phyloP scores from a whole-genome alignment of 108 stramenopile genomes.

The Cyclotella choctawhatcheeana region DNA sequence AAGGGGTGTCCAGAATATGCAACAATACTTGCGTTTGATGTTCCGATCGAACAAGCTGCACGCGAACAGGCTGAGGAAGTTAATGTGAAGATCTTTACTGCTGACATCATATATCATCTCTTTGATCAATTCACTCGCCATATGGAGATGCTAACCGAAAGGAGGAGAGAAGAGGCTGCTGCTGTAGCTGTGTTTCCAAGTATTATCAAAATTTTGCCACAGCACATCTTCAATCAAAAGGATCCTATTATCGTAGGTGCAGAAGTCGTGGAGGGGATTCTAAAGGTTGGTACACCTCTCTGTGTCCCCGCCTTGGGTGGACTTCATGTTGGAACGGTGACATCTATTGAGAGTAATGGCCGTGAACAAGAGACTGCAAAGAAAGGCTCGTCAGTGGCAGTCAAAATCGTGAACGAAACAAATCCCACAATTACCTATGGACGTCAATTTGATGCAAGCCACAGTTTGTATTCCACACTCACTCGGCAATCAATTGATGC shows the following conservation, averaged over 20 bases:
- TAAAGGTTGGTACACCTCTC: conserved; percentile 98
- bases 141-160: conserved; percentile 84
- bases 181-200: conserved; percentile 91
- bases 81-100: conserved; percentile 96
- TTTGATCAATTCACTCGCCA: conserved; percentile 97
- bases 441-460: conserved; percentile 95
- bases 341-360: conserved; percentile 93
- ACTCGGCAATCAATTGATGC: conserved; percentile 97
- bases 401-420: conserved; percentile 92
- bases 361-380: conserved; percentile 89
- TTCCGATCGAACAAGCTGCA: conserved; percentile 93
- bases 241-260: conserved; percentile 99
- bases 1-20: conserved; percentile 95
- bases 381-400: conserved; percentile 91
- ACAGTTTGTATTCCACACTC: conserved; percentile 92
- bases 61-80: conserved; percentile 90
- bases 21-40: conserved; percentile 98
- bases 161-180: conserved; percentile 83
- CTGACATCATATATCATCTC: conserved; percentile 99
- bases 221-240: conserved; percentile 98
- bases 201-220: conserved; percentile 92
- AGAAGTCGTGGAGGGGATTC: conserved; percentile 94
- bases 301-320: conserved; percentile 93
- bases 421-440: conserved; percentile 98
- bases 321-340: conserved; percentile 93